Conservation (phyloP, 208 protist species). For the Acanthamoeba triangularis region DNA sequence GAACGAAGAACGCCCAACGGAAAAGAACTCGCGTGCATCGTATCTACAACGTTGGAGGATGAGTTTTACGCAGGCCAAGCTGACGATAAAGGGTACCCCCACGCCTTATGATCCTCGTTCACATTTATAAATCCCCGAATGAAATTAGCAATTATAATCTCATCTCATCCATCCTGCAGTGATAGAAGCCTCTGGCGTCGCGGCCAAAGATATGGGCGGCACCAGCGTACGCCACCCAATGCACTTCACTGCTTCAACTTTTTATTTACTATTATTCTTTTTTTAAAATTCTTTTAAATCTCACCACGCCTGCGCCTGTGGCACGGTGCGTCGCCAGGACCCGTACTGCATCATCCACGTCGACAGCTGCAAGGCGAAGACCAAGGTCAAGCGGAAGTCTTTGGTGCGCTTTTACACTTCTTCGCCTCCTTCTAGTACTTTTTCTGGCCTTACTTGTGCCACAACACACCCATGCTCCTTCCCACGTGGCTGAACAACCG, state of each 20-base stretch:
- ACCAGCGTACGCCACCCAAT: conserved; percentile 6
- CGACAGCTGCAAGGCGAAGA: conserved; percentile 14
- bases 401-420: not conserved
- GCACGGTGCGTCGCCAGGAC: not conserved
- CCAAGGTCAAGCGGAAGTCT: conserved; percentile 30
- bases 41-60: not conserved
- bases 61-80: conserved; percentile 28
- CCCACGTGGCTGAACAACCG: too few relatives aligned
- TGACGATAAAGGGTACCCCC: not conserved
- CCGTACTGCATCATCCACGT: conserved; percentile 57
- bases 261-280: not conserved
- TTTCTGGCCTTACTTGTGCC: not conserved
- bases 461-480: not conserved
- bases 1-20: not conserved
- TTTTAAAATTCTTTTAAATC: not conserved
- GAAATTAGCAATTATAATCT: too few relatives aligned
- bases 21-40: not conserved
- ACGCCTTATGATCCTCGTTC: too few relatives aligned
- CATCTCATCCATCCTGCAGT: not conserved
- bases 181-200: not conserved
- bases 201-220: conserved; percentile 51
- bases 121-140: too few relatives aligned
- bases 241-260: not conserved
- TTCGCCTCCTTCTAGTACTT: too few relatives aligned
- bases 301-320: not conserved